These are phyloP conservation scores for Cutaneotrichosporon daszewskae DNA, from an alignment of 1,284 basidiomycete species.

Conservation along the genomic window DNA sequence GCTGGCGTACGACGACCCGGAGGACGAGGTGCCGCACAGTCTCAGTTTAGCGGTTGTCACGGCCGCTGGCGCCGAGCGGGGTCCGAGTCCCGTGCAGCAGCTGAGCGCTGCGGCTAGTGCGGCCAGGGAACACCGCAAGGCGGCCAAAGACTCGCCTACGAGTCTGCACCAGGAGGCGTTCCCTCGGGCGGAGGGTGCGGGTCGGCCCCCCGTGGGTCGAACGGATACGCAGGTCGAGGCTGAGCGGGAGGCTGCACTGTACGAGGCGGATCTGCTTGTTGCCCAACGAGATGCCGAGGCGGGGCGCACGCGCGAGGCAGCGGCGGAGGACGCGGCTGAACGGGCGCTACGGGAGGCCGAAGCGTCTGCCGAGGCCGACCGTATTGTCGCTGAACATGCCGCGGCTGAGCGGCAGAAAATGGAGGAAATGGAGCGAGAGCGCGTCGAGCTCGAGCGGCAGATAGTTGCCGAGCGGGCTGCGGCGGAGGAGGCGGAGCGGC, in stretches of 20 bases:
- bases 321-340: conserved; percentile 5
- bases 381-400: not conserved
- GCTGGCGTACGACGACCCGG: not conserved
- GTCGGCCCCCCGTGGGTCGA: too few relatives aligned
- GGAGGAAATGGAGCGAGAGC: conserved; percentile 6
- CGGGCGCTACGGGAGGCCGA: not conserved
- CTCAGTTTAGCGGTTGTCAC: conserved; percentile 2
- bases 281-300: not conserved
- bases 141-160: not conserved
- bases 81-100: conserved; percentile 6
- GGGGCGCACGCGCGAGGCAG: conserved; percentile 1
- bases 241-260: too few relatives aligned
- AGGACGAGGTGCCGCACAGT: conserved; percentile 3
- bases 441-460: not conserved
- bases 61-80: not conserved
- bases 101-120: conserved; percentile 7
- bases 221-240: too few relatives aligned
- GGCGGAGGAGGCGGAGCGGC: conserved; percentile 3
- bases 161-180: too few relatives aligned
- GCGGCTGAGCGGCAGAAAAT: conserved; percentile 7
- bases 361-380: conserved; percentile 5
- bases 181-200: too few relatives aligned
- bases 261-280: too few relatives aligned
- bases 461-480: too few relatives aligned
- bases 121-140: conserved; percentile 2